Conservation (phyloP, 495 filamentous ascomycete species). For the Aspergillus nanangensis region DNA sequence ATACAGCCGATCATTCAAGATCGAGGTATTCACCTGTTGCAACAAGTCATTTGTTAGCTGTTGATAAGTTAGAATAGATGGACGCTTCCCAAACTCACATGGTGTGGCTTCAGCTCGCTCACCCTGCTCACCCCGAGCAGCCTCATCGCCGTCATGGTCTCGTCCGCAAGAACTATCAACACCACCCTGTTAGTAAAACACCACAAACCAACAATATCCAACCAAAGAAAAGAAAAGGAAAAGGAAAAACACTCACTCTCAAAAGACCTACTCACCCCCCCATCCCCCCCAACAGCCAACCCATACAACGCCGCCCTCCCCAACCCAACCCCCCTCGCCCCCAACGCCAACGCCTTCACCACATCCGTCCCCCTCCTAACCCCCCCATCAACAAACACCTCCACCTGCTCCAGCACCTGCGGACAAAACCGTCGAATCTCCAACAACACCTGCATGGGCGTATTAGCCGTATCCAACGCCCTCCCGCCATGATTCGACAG, state of each 20-base stretch:
- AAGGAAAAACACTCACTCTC: background rate
- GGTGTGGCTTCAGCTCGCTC: background rate
- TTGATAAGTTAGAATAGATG: too few species aligned
- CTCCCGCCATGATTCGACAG: constrained; percentile 10
- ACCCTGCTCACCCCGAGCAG: constrained; percentile 2
- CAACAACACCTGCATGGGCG: background rate
- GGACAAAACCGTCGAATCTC: constrained; percentile 5
- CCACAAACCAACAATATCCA: too few species aligned
- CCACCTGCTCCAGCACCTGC: background rate
- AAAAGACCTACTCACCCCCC: background rate
- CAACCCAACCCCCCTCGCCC: constrained; percentile 4
- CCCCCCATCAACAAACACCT: constrained; percentile 9
- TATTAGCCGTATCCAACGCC: background rate
- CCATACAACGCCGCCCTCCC: constrained; percentile 4
- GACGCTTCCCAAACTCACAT: constrained; percentile 1
- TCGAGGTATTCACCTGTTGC: background rate
- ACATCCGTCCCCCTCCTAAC: constrained; percentile 6
- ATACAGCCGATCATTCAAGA: background rate
- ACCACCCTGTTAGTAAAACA: background rate
- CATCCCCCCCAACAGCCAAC: background rate
- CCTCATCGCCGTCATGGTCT: constrained; percentile 6
- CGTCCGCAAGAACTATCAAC: constrained; percentile 4
- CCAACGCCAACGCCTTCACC: constrained; percentile 9
- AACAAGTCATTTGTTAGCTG: too few species aligned
- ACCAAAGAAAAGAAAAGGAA: too few species aligned